These are phyloP conservation scores for Phialophora verrucosa DNA, from an alignment of 2,329 filamentous ascomycete genomes.

Conservation along the genomic window DNA sequence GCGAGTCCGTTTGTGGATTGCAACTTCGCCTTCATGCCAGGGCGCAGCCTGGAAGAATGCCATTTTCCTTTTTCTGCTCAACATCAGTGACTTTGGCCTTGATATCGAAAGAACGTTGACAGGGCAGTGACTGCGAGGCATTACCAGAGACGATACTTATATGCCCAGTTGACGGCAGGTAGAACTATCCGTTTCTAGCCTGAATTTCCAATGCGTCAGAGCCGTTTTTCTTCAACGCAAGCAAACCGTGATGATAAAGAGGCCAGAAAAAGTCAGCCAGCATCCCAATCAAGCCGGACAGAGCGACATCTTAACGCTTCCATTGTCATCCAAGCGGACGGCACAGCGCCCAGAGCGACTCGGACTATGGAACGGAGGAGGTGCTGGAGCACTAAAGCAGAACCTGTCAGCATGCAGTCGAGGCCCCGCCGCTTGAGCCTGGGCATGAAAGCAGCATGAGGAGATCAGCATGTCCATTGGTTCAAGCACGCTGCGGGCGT, in stretches of 20 bases:
- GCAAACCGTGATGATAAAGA: not conserved
- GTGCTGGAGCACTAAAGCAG: conserved; percentile 1
- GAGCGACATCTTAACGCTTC: not conserved
- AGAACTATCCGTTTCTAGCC: not conserved
- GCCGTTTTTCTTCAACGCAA: not conserved
- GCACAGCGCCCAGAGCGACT: not conserved
- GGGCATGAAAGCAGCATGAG: not conserved
- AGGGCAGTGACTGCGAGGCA: not conserved
- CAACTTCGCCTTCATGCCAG: conserved; percentile 71
- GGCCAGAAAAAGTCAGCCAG: not conserved
- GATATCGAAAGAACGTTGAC: not conserved
- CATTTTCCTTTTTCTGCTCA: conserved; percentile 21
- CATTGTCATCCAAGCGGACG: not conserved
- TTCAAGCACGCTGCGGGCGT: not conserved
- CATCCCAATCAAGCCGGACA: conserved; percentile 3
- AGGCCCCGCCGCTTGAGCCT: not conserved
- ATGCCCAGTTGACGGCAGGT: not conserved
- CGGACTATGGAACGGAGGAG: not conserved
- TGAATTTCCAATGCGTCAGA: not conserved
- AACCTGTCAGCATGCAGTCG: not conserved
- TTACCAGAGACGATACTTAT: not conserved
- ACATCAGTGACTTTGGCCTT: not conserved
- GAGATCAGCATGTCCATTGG: not conserved
- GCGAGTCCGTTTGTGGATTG: conserved; percentile 67
- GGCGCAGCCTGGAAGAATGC: conserved; percentile 24